Conservation (phyloP, 2,329 filamentous ascomycete species). For the Tolypocladium cylindrosporum region DNA sequence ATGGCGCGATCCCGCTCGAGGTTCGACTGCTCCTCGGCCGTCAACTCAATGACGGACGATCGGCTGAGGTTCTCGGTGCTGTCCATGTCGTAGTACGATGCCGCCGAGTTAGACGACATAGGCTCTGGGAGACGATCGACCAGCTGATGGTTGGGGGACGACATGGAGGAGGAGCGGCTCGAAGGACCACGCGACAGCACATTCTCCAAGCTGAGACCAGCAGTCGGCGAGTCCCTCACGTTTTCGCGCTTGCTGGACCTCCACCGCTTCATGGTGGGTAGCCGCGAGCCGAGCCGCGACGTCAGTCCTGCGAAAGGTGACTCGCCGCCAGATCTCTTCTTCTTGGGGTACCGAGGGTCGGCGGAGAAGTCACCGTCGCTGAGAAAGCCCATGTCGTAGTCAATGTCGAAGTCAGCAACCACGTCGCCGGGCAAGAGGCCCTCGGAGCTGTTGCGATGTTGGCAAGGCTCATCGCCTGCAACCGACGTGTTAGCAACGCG, state of each 20-base stretch:
- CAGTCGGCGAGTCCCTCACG: slow-evolving; percentile 51
- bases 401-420: slow-evolving; percentile 35
- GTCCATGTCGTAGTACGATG: slow-evolving; percentile 45
- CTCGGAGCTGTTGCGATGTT: slow-evolving; percentile 40
- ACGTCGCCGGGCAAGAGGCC: slow-evolving; percentile 26
- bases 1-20: slow-evolving; percentile 49
- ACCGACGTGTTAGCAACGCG: slow-evolving; percentile 8
- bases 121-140: slow-evolving; percentile 38
- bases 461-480: slow-evolving; percentile 52
- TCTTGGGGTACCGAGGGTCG: slow-evolving; percentile 32
- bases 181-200: slow-evolving; percentile 61
- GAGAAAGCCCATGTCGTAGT: slow-evolving; percentile 59
- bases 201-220: slow-evolving; percentile 75
- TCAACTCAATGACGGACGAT: slow-evolving; percentile 32
- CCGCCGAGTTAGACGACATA: slow-evolving; percentile 50
- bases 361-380: slow-evolving; percentile 50
- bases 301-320: slow-evolving; percentile 53
- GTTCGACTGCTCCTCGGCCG: slow-evolving; percentile 30
- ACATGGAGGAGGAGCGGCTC: slow-evolving; percentile 70
- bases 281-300: slow-evolving; percentile 54
- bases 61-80: slow-evolving; percentile 44
- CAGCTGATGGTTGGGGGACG: slow-evolving; percentile 42
- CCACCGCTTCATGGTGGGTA: slow-evolving; percentile 43
- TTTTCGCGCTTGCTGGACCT: slow-evolving; percentile 34
- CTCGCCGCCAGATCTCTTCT: slow-evolving; percentile 48